Evolutionary conservation across 768 basidiomycete species (phyloP).

Genomic region (Hygrocybe coccinea): DNA sequence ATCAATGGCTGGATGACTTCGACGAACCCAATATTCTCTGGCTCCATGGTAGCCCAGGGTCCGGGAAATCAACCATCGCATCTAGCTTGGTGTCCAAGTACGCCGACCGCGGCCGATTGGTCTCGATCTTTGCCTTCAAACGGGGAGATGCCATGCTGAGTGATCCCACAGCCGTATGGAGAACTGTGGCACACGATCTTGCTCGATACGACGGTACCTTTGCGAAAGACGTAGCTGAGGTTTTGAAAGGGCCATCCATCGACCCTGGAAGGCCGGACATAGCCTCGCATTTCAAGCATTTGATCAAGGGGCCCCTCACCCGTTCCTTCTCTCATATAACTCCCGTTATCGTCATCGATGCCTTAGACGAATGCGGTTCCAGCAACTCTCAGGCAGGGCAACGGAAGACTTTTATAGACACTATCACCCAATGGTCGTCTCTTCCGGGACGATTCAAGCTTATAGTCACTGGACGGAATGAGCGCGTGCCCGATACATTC

Average conservation of each 20-base stretch:
- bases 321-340: not conserved
- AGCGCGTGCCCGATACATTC: not conserved
- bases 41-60: no score
- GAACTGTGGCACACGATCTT: conserved; percentile 18
- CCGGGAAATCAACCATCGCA: no score
- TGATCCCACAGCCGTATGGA: conserved; percentile 16
- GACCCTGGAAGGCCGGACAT: not conserved
- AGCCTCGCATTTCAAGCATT: not conserved
- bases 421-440: conserved; percentile 1
- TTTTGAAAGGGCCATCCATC: not conserved
- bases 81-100: conserved; percentile 12
- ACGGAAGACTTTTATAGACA: not conserved
- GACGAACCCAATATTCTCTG: no score
- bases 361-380: not conserved
- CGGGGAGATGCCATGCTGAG: conserved; percentile 6
- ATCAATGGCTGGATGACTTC: no score
- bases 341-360: not conserved
- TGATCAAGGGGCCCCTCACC: not conserved
- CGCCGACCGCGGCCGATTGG: conserved; percentile 6
- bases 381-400: not conserved
- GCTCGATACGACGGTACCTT: conserved; percentile 1
- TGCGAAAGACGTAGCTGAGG: not conserved
- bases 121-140: conserved; percentile 16
- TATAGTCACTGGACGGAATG: conserved; percentile 1
- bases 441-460: not conserved